Evolutionary conservation across 345 rosid genomes (phyloP).

Genomic region (Hypericum perforatum): DNA sequence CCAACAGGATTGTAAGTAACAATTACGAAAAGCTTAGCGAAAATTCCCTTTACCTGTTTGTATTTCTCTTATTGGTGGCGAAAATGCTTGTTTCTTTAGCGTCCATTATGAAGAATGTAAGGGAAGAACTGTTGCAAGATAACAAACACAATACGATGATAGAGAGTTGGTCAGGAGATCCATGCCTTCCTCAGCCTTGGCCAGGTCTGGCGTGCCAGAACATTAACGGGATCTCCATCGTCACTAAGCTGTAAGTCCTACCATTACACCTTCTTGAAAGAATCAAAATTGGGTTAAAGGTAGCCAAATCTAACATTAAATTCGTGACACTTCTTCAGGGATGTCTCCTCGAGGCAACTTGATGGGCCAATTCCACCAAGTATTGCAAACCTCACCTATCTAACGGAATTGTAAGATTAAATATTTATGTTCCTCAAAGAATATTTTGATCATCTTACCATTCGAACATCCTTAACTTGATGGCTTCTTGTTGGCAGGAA

Average conservation of each 20-base stretch:
- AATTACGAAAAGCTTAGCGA: background rate
- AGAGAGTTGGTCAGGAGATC: slow-evolving; percentile 60
- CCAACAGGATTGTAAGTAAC: slow-evolving; percentile 33
- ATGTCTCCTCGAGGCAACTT: slow-evolving; percentile 30
- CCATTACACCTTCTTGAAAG: background rate
- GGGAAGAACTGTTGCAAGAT: slow-evolving; percentile 18
- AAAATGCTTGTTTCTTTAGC: slow-evolving; percentile 18
- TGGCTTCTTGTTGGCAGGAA: slow-evolving; percentile 24
- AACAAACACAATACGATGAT: slow-evolving; percentile 22
- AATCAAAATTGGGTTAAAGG: background rate
- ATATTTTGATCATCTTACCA: background rate
- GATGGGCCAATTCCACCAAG: slow-evolving; percentile 31
- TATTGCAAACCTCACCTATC: slow-evolving; percentile 23
- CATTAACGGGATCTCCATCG: slow-evolving; percentile 18
- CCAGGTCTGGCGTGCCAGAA: slow-evolving; percentile 35
- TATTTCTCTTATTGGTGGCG: background rate
- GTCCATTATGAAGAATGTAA: slow-evolving; percentile 26
- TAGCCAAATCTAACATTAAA: background rate
- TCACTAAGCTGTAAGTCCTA: slow-evolving; percentile 41
- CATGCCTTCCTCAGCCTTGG: slow-evolving; percentile 50
- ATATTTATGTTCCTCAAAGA: too few species aligned
- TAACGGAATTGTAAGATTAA: slow-evolving; percentile 39
- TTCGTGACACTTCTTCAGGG: slow-evolving; percentile 25
- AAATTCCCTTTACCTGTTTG: background rate
- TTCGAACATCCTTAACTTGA: background rate